Base-by-base conservation (phyloP, 192 early-diverging fungal genomes). In the Backusella psychrophila region DNA sequence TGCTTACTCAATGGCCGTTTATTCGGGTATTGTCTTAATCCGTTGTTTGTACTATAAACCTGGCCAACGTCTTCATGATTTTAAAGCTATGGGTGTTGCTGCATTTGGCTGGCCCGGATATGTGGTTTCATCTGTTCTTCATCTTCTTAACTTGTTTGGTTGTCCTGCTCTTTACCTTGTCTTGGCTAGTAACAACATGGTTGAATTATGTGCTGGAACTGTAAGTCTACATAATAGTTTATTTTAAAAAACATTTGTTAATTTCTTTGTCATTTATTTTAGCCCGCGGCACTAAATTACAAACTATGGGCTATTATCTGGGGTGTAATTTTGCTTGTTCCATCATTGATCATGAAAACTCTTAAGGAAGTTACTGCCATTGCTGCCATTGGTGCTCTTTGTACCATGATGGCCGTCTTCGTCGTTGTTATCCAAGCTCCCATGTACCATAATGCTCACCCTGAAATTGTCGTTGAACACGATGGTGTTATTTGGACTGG, bases 331-430 rank as follows among this genome's bases (percentile, higher is more conserved):
- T 84, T 95, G 31, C 85, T 90, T 80, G 69, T 91, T 31, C 94
- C 93, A 19, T 91, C 94, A 74, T 83, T 97, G 6, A 63, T 86
- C 38, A 88, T 93, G 66, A 92, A 91, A 77, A 90, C 92, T 68
- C 79, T 96, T 66, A 91, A 91, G 73, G 95, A 97, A 77, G 88
- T 95, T 26, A 90, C 91, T 77, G 73, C 91, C 65, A 84, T 94
- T 75, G 90, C 91, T 66, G 77, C 92, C 36, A 93, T 95, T 83
- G 94, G 93, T 36, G 91, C 91, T 6, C 76, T 96, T 46, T 88
- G 93, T 29, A 94, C 94, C 1, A 86, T 95, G 19, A 85, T 90
- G 39, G 89, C 91, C 15, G 91, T 97, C 26, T 78, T 87, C 21
- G 89, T 94, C 46, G 91, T 94, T 38, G 80, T 93, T n/a, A 87